Conservation (phyloP, 192 early-diverging fungal species). For the Rhizophagus sp. region DNA sequence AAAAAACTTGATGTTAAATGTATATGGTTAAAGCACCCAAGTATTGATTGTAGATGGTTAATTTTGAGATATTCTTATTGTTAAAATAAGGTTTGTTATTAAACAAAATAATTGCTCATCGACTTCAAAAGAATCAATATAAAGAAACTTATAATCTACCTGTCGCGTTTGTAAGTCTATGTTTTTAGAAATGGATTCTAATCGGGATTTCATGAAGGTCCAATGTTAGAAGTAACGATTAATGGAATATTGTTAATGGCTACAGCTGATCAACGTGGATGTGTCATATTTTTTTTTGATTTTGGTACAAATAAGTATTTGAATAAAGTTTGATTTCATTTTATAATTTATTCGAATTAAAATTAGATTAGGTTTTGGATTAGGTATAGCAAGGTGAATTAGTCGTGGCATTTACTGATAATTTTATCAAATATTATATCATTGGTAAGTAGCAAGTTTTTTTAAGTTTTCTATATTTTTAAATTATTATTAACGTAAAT, state of each 20-base stretch:
- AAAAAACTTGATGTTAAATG: background rate
- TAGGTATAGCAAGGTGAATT: conserved; percentile 16
- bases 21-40: background rate
- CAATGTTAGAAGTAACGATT: conserved; percentile 2
- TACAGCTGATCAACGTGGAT: conserved; percentile 24
- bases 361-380: conserved; percentile 12
- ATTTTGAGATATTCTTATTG: background rate
- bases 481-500: background rate
- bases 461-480: background rate
- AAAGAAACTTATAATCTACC: background rate
- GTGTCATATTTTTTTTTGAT: conserved; percentile 12
- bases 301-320: conserved; percentile 25
- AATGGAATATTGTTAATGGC: conserved; percentile 26
- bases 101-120: background rate
- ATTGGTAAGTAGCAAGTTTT: conserved; percentile 14
- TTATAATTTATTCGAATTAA: background rate
- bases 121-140: background rate
- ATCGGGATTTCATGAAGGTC: conserved; percentile 3
- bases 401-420: conserved; percentile 28
- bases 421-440: conserved; percentile 24
- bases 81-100: background rate
- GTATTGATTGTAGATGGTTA: background rate
- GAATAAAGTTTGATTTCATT: background rate
- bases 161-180: conserved; percentile 5
- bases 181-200: conserved; percentile 6